Percentiles rank a stretch among this genome's conserved stretches.
phyloP scores from a whole-genome alignment of 179 eudicot species.

The Patellifolia procumbens region DNA sequence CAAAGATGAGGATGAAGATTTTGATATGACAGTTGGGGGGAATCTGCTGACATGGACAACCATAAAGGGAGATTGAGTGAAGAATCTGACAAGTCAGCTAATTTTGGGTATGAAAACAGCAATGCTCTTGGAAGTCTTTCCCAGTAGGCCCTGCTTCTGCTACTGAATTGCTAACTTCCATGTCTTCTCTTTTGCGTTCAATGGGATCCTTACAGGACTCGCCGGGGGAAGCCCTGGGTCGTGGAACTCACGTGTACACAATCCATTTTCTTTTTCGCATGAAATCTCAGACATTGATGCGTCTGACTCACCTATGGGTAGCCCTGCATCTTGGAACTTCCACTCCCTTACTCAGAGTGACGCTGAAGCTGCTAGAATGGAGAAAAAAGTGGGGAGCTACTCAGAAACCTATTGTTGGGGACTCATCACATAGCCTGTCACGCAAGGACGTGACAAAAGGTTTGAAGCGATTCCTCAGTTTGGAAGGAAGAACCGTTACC shows the following conservation, averaged over 20 bases:
- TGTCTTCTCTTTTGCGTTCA: conserved; percentile 45
- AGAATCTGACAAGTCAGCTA: conserved; percentile 50
- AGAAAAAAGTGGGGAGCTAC: conserved; percentile 97
- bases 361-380: conserved; percentile 82
- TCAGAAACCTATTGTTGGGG: conserved; percentile 73
- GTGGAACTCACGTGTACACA: conserved; percentile 68
- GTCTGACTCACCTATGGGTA: conserved; percentile 75
- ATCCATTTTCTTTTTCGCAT: conserved; percentile 68
- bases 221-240: conserved; percentile 82
- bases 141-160: conserved; percentile 43
- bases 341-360: conserved; percentile 62
- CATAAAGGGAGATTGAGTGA: conserved; percentile 45
- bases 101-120: conserved; percentile 59
- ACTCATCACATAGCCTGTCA: conserved; percentile 57
- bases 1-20: conserved; percentile 52
- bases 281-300: conserved; percentile 84
- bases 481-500: conserved; percentile 76
- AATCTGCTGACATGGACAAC: conserved; percentile 40
- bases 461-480: conserved; percentile 86
- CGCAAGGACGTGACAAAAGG: conserved; percentile 87
- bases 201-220: conserved; percentile 55
- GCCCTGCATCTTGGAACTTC: conserved; percentile 86
- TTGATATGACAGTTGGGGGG: conserved; percentile 35
- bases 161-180: conserved; percentile 44
- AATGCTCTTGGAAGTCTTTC: conserved; percentile 51